Base-by-base conservation (phyloP, 148 eudicot species). In the Oxyria digyna region DNA sequence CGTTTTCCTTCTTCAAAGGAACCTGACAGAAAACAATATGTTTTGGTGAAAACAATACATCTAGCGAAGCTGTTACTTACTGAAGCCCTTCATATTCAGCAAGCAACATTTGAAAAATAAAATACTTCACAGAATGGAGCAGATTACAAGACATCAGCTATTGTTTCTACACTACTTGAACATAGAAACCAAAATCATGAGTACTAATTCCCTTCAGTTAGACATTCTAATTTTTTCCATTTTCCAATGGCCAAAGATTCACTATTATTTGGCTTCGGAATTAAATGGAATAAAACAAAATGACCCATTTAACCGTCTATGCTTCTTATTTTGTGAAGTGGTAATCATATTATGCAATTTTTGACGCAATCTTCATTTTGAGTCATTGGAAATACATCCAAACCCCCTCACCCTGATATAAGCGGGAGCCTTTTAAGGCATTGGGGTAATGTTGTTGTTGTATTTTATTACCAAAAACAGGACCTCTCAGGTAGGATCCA, bases 1-100 rank as follows among this genome's bases (percentile, higher is more conserved):
- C 96, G 78, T 87, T 91, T 75, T 91, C 97, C 83, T 84, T 88
- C 92, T 94, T 94, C 54, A 83, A 23, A 4, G 89, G 87, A 52
- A 87, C 84, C 92, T 87, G 70, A 37, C 32, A 21, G 24, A 40
- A 68, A 40, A 71, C 20, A 67, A 26, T 21, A 7, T 55, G 4
- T 40, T 26, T 26, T 57, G 35, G 9, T 59, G 21, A 27, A 15
- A 29, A 59, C 13, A n/a, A 29, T 31, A 59, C 37, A 59, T 14
- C 65, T 29, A 10, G 65, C 0, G 9, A 31, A 4, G n/a, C 15
- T 15, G 38, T 35, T 35, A n/a, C 8, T 15, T 18, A 48, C 27
- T 18, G 57, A 10, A 5, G 26, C 57, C 20, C 1, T 27, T 50
- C 21, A 50, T 50, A 50, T 18, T 13, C 1, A 49, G 55, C 55